Evolutionary conservation across 140 eudicot species (phyloP).

Genomic region (Flaveria floridana): DNA sequence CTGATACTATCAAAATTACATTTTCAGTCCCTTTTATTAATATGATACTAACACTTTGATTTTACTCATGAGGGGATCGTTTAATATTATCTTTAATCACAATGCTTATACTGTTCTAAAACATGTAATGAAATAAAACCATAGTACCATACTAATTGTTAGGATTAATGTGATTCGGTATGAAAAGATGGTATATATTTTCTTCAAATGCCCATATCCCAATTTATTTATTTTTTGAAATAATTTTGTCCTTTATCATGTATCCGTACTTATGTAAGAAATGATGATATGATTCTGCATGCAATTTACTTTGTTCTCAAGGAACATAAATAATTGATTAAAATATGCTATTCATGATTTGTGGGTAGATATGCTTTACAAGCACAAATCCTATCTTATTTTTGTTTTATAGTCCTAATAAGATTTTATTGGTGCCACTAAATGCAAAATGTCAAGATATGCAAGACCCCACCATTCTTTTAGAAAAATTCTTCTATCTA

Average conservation of each 20-base stretch:
- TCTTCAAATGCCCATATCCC: neutral
- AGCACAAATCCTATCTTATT: constrained; percentile 33
- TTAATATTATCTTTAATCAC: neutral
- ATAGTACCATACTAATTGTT: neutral
- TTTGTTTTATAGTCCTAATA: neutral
- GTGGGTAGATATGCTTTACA: constrained; percentile 38
- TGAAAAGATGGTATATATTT: neutral
- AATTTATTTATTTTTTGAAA: neutral
- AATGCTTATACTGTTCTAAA: neutral
- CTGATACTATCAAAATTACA: no score
- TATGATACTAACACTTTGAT: no score
- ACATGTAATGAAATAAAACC: neutral
- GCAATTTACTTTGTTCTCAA: constrained; percentile 5
- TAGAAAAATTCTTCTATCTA: neutral
- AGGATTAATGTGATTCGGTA: neutral
- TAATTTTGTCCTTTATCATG: neutral
- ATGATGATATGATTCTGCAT: constrained; percentile 25
- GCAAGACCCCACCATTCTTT: constrained; percentile 34
- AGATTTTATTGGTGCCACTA: constrained; percentile 34
- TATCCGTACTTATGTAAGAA: constrained; percentile 19
- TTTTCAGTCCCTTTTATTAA: no score
- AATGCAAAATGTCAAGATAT: constrained; percentile 38
- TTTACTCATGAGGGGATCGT: neutral
- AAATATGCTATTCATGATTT: constrained; percentile 17
- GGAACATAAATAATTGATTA: constrained; percentile 27